A percentile compares a stretch with the other conserved stretches of the same genome.
Conservation (phyloP, 305 asterid species). For the Fraxinus angustifolia region DNA sequence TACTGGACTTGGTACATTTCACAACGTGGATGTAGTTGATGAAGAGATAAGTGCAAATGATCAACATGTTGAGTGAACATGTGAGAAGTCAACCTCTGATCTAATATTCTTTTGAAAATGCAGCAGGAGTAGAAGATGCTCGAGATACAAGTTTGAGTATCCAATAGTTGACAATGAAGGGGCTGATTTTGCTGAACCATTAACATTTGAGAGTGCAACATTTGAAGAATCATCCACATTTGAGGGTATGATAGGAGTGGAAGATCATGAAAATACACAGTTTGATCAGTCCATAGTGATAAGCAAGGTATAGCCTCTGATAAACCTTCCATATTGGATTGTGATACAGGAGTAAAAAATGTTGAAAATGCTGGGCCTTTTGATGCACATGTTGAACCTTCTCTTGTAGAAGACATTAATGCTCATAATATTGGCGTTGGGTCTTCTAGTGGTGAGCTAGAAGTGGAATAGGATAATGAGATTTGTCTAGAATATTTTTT, state of each 20-base stretch:
- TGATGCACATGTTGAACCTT: background rate
- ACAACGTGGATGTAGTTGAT: background rate
- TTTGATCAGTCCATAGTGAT: too few species aligned
- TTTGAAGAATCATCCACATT: background rate
- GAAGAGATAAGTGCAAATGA: too few species aligned
- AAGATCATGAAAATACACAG: background rate
- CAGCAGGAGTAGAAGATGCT: background rate
- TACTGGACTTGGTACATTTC: background rate
- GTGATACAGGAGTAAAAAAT: background rate
- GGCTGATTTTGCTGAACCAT: background rate
- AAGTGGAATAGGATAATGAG: background rate
- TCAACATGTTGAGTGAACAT: too few species aligned
- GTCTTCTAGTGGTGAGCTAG: background rate
- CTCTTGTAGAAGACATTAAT: background rate
- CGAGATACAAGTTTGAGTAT: background rate
- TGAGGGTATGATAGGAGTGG: background rate
- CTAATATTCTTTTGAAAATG: background rate
- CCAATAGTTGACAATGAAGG: too few species aligned
- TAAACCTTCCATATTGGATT: background rate
- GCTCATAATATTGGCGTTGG: background rate
- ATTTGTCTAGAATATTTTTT: too few species aligned
- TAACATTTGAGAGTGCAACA: background rate
- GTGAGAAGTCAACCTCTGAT: background rate
- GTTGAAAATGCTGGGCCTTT: background rate
- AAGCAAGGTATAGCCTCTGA: too few species aligned